Evolutionary conservation across 768 basidiomycete genomes (phyloP).

Genomic region (Leccinum incarnatum): DNA sequence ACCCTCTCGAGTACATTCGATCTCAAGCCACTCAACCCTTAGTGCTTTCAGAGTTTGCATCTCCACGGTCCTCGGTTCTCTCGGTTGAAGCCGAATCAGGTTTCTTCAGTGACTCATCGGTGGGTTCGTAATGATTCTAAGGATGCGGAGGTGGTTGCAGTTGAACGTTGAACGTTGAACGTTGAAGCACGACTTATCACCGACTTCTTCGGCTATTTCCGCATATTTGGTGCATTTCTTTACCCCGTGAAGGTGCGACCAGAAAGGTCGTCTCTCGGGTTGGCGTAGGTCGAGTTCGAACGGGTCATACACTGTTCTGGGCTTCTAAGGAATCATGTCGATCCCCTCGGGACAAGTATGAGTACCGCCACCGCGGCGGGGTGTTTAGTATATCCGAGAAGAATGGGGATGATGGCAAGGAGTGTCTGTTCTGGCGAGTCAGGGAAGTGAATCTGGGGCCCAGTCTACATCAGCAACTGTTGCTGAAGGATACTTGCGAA

Average conservation of each 20-base stretch:
- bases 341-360: constrained; percentile 5
- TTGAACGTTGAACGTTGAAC: too few species aligned
- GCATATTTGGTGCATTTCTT: background rate
- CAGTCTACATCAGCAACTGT: background rate
- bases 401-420: constrained; percentile 1
- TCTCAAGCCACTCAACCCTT: constrained; percentile 9
- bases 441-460: constrained; percentile 8
- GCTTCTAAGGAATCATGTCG: background rate
- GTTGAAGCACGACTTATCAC: constrained; percentile 2
- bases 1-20: constrained; percentile 3
- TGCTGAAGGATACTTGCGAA: background rate
- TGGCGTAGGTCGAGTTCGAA: constrained; percentile 6
- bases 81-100: constrained; percentile 41
- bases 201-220: constrained; percentile 6
- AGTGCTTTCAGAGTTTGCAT: constrained; percentile 3
- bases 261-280: constrained; percentile 1
- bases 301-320: background rate
- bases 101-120: constrained; percentile 45
- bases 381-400: constrained; percentile 7
- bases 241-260: constrained; percentile 7
- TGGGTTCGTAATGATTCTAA: constrained; percentile 64
- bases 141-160: constrained; percentile 53
- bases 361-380: constrained; percentile 1
- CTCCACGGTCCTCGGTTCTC: constrained; percentile 10
- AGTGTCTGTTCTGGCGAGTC: constrained; percentile 10